Conservation (phyloP, 2,329 filamentous ascomycete species). For the Annulohypoxylon truncatum region DNA sequence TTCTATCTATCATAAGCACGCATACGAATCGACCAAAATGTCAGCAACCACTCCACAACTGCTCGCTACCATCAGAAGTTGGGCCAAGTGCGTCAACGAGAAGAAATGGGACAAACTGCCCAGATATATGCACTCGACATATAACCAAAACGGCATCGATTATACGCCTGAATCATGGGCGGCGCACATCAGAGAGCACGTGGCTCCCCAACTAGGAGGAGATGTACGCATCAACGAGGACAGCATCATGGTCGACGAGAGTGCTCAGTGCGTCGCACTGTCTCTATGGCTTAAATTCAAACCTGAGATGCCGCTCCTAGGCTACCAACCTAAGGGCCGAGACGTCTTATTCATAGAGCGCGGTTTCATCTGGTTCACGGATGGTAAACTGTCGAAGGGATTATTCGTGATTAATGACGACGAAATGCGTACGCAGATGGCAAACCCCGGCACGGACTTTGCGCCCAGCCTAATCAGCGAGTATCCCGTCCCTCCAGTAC, state of each 20-base stretch:
- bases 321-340: constrained; percentile 29
- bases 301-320: constrained; percentile 25
- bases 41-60: constrained; percentile 22
- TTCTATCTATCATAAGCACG: neutral
- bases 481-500: constrained; percentile 11
- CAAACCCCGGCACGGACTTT: constrained; percentile 17
- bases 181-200: constrained; percentile 20
- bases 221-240: constrained; percentile 31
- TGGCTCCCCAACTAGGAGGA: constrained; percentile 25
- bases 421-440: constrained; percentile 36
- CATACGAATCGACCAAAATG: constrained; percentile 22
- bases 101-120: constrained; percentile 36
- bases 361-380: constrained; percentile 33
- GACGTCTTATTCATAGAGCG: constrained; percentile 29
- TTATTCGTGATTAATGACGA: constrained; percentile 33
- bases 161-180: constrained; percentile 33
- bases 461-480: constrained; percentile 30
- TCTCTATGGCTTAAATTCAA: constrained; percentile 32
- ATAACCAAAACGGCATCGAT: constrained; percentile 32
- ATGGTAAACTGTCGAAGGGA: constrained; percentile 33
- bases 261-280: constrained; percentile 26
- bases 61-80: constrained; percentile 26
- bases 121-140: constrained; percentile 30
- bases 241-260: constrained; percentile 31
- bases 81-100: constrained; percentile 34